Conservation (phyloP, 345 rosid species). For the Litchi chinensis region DNA sequence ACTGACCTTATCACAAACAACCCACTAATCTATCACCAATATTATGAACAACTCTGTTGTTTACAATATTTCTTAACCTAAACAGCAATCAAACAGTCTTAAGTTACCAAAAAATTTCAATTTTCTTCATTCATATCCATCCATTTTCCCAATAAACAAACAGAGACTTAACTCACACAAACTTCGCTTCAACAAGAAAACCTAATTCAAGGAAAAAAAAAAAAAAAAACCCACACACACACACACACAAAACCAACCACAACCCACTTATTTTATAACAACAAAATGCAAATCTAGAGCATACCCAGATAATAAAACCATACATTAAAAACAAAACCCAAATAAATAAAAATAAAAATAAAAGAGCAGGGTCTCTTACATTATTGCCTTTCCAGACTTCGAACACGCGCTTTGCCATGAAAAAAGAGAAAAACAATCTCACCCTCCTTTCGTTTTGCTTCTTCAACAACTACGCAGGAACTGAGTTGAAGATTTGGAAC, state of each 20-base stretch:
- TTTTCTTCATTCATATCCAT: not conserved
- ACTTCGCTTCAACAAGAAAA: constrained; percentile 2
- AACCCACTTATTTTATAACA: constrained; percentile 13
- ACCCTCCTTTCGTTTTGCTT: constrained; percentile 8
- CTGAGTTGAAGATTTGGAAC: constrained; percentile 40
- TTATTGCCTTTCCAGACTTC: constrained; percentile 93
- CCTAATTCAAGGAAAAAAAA: constrained; percentile 1
- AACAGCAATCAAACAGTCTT: not conserved
- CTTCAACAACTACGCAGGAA: constrained; percentile 38
- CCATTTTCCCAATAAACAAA: constrained; percentile 20
- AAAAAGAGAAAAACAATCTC: constrained; percentile 22
- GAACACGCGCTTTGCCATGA: constrained; percentile 82
- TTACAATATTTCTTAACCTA: not conserved
- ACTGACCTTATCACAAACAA: constrained; percentile 1
- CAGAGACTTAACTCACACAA: constrained; percentile 13
- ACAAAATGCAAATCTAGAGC: constrained; percentile 24
- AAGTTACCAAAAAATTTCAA: not conserved
- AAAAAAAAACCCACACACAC: not conserved
- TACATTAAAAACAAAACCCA: constrained; percentile 14
- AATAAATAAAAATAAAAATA: not conserved
- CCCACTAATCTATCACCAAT: not conserved
- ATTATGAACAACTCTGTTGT: not conserved
- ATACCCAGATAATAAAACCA: constrained; percentile 23
- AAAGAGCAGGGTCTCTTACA: constrained; percentile 45
- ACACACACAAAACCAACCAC: constrained; percentile 25